Evolutionary conservation across 2,329 filamentous ascomycete species (phyloP).

Genomic region (Curvularia verruculosa): DNA sequence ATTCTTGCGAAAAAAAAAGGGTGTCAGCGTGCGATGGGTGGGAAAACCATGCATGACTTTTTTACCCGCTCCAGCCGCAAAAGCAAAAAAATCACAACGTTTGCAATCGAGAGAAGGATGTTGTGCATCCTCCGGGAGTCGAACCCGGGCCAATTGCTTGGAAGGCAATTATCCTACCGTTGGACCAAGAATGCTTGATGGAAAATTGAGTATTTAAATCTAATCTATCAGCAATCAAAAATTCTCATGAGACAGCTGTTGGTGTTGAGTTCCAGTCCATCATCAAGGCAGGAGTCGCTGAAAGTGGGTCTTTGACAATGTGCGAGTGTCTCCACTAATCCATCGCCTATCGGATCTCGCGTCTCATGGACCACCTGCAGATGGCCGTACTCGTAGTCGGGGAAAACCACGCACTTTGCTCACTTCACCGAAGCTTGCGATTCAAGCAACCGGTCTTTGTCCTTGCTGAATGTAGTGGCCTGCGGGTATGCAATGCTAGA

Average conservation of each 20-base stretch:
- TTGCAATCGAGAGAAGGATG: conserved; percentile 8
- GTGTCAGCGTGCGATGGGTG: too few relatives aligned
- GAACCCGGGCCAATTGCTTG: conserved; percentile 10
- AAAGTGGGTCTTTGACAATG: neutral
- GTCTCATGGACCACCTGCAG: neutral
- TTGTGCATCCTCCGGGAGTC: conserved; percentile 9
- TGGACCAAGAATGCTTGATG: conserved; percentile 11
- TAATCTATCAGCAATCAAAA: too few relatives aligned
- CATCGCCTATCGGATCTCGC: neutral
- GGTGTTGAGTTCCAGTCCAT: neutral
- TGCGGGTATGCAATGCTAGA: neutral
- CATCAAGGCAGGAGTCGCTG: neutral
- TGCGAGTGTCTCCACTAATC: neutral
- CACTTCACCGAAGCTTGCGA: neutral
- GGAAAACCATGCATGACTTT: too few relatives aligned
- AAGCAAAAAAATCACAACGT: too few relatives aligned
- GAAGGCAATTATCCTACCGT: conserved; percentile 11
- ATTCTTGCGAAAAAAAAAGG: too few relatives aligned
- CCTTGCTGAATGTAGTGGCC: neutral
- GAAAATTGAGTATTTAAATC: neutral
- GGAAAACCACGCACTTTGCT: neutral
- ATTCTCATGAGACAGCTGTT: too few relatives aligned
- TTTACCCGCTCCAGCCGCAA: too few relatives aligned
- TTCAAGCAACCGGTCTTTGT: neutral
- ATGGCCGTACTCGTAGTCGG: neutral